Evolutionary conservation across 2,329 filamentous ascomycete species (phyloP).

Genomic region (Thielaviopsis euricoi): DNA sequence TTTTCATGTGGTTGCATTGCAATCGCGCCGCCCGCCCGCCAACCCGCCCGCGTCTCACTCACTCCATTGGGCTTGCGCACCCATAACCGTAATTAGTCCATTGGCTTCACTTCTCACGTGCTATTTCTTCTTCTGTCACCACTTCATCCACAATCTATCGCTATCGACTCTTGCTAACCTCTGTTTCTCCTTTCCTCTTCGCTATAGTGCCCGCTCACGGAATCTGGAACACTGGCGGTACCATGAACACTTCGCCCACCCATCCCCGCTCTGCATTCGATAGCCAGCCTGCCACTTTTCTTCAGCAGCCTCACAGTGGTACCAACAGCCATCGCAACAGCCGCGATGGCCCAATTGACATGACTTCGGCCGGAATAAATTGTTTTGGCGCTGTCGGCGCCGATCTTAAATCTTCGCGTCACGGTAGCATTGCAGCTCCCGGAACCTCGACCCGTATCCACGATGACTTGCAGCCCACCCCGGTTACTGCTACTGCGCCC

Average conservation of each 20-base stretch:
- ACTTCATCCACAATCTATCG: no score
- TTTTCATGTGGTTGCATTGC: no score
- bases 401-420: slow-evolving; percentile 4
- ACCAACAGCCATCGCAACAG: slow-evolving; percentile 5
- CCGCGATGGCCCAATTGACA: slow-evolving; percentile 1
- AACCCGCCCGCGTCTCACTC: no score
- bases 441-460: not conserved
- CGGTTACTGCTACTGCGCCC: not conserved
- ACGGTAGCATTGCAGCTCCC: not conserved
- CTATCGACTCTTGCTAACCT: not conserved
- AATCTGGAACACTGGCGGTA: not conserved
- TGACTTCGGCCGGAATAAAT: not conserved
- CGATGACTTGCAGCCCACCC: not conserved
- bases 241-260: slow-evolving; percentile 3
- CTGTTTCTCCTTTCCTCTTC: not conserved
- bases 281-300: not conserved
- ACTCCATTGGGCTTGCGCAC: no score
- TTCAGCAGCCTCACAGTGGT: not conserved
- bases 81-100: not conserved
- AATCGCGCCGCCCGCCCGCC: no score
- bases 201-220: not conserved
- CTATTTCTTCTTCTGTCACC: not conserved
- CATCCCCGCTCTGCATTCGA: slow-evolving; percentile 3
- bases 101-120: not conserved
- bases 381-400: slow-evolving; percentile 2